Evolutionary conservation across 2,329 filamentous ascomycete genomes (phyloP).

Genomic region (Xylariaceae sp.): DNA sequence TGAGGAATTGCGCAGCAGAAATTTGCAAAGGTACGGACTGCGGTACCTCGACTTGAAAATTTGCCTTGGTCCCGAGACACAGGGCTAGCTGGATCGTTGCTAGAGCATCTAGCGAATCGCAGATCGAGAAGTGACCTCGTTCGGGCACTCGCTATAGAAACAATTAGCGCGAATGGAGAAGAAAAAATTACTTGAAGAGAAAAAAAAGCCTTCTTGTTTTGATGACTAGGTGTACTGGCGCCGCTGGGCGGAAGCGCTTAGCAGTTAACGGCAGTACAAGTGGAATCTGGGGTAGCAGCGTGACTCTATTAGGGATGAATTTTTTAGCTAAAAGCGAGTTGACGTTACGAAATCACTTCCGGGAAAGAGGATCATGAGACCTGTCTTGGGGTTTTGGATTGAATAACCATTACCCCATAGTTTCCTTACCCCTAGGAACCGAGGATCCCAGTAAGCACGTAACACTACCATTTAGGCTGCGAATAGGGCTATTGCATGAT

Average conservation of each 20-base stretch:
- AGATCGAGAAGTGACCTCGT: slow-evolving; percentile 18
- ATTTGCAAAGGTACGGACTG: slow-evolving; percentile 15
- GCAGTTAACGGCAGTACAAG: slow-evolving; percentile 28
- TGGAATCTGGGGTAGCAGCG: slow-evolving; percentile 32
- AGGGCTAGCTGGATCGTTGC: no score
- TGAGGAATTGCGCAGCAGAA: slow-evolving; percentile 14
- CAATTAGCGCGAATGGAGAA: not conserved
- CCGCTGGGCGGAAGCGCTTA: slow-evolving; percentile 23
- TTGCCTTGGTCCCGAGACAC: slow-evolving; percentile 16
- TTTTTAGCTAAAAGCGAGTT: slow-evolving; percentile 27
- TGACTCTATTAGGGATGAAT: slow-evolving; percentile 24
- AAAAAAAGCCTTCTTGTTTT: slow-evolving; percentile 7
- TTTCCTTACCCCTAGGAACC: slow-evolving; percentile 22
- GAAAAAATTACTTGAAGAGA: slow-evolving; percentile 7
- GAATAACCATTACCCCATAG: slow-evolving; percentile 33
- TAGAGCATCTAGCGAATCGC: slow-evolving; percentile 7
- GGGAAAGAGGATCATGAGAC: slow-evolving; percentile 23
- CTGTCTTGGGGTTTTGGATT: slow-evolving; percentile 23
- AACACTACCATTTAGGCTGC: not conserved
- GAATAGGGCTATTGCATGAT: slow-evolving; percentile 1
- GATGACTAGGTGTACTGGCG: slow-evolving; percentile 9
- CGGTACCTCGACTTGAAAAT: no score
- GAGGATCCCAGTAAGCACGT: no score
- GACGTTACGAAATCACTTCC: slow-evolving; percentile 28
- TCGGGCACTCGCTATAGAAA: slow-evolving; percentile 2